Evolutionary conservation across 345 rosid genomes (phyloP), one percentile per base, ranked within the genome.

Genomic region (Populus nigra): DNA sequence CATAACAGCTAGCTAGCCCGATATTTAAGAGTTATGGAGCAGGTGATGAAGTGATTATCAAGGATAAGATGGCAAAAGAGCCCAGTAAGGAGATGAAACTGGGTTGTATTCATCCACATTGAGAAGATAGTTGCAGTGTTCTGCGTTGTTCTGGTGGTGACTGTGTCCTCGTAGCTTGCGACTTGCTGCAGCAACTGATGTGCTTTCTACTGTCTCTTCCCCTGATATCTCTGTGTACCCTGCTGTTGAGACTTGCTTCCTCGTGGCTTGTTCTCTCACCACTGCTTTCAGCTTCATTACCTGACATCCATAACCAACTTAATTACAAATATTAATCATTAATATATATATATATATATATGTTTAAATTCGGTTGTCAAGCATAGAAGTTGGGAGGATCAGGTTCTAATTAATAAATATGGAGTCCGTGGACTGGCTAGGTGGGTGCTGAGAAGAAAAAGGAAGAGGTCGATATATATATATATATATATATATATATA

Each of bases 161-260:
- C 68, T 23, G 49, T 13, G 16, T 45, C 17, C 50, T 13, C 50
- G 50, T 45, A 3, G 17, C 50, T 45, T 45, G 50, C 50, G 50
- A 45, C 50, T 45, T 45, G 50, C 69, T 3, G 81, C 83, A 29
- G 78, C 83, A 55, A 69, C 83, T 5, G 88, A 84, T 53, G 89
- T 84, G 86, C 91, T 90, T 55, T 87, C 93, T 22, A 83, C 90
- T 7, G 91, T 91, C 81, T 90, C 93, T 10, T 89, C 91, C 1
- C 91, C 89, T 1, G 96, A 88, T n/a, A 85, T 68, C 11, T 91
- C 90, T 0, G 91, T 84, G 83, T 87, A 83, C 1, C 84, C 90
- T 7, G 79, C 61, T 8, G 67, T 67, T 9, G 87, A 82, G 23
- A 78, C 89, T 82, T 82, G 91, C 76, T 80, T 87, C 79, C 73